Percentiles rank a stretch among this genome's conserved stretches.
These are phyloP conservation scores for Sporothrix pseudoabietina DNA, from an alignment of 2,329 filamentous ascomycete species.

Conservation along the genomic window DNA sequence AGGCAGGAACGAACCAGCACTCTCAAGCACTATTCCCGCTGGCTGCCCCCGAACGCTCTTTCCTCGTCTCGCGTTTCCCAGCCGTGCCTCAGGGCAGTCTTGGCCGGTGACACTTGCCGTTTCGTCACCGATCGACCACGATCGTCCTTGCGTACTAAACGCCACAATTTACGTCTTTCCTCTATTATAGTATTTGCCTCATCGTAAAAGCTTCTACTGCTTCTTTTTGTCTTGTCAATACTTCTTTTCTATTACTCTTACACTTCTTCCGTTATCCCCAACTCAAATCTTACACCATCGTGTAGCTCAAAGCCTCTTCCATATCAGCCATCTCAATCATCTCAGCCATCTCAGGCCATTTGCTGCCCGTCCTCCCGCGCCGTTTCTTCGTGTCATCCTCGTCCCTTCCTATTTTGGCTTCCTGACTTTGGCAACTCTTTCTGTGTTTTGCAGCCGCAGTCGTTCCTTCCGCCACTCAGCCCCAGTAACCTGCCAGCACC, in stretches of 20 bases:
- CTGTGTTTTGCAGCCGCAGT: not conserved
- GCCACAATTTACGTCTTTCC: slow-evolving; percentile 24
- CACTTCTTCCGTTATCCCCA: not conserved
- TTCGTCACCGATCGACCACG: slow-evolving; percentile 29
- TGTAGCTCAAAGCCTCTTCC: no score
- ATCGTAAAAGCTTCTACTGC: not conserved
- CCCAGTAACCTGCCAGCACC: not conserved
- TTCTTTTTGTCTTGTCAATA: slow-evolving; percentile 34
- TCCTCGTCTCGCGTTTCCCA: slow-evolving; percentile 22
- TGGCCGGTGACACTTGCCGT: slow-evolving; percentile 30
- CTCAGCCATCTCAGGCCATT: not conserved
- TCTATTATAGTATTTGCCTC: not conserved
- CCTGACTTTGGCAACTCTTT: not conserved
- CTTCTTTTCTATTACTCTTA: not conserved
- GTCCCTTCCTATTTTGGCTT: not conserved
- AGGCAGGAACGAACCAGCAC: not conserved
- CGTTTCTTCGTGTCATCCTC: slow-evolving; percentile 11
- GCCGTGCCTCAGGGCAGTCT: slow-evolving; percentile 24
- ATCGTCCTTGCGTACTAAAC: slow-evolving; percentile 27
- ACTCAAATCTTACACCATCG: not conserved
- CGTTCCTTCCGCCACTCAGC: not conserved
- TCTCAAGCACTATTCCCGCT: not conserved
- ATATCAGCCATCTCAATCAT: no score
- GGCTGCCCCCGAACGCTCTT: not conserved
- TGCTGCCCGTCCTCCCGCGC: not conserved